Base-by-base conservation (phyloP, 2,329 filamentous ascomycete species). In the Tolypocladium pustulatum region DNA sequence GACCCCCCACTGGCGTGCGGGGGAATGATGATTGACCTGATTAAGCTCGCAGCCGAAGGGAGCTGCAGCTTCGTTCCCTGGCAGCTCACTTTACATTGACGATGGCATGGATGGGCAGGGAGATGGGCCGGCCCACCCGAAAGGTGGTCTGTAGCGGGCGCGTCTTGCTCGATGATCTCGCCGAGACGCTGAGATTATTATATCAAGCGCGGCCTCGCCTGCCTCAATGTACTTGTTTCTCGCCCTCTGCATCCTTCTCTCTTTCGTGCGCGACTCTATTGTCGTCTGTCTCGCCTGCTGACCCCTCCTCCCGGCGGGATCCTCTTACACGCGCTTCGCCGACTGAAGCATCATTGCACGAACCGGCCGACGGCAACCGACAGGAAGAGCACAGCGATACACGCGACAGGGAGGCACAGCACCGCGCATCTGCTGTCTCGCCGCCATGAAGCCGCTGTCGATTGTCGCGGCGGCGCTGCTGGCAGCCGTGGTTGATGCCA, bases 391-490 rank as follows among this genome's bases (percentile, higher is more conserved):
- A 17, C 13, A 20, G 25, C 17, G 27, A 32, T 15, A 32, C 17
- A 32, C 15, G 5, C 25, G 13, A 20, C 5, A 51, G 46, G 13
- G 32, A 34, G 32, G 9, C 32, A 34, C 25, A 49, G 1, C 43
- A n/a, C 17, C 2, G 30, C 15, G 52, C 37, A 49, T 36, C 59
- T 51, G 34, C 34, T 46, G 13, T 56, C 51, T 56, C 40, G 53
- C 40, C 61, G 66, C 40, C 61, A 75, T 75, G 72, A 74, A 71
- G 71, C 64, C 67, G 53, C 59, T 65, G 43, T 65, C 67, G 41
- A 55, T 73, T 43, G 62, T 71, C 37, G 68, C 67, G 55, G 67
- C 69, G 52, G 63, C 71, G 36, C 60, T 71, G 30, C 61, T 74
- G 61, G 66, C 67, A 25, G 68, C 65, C 37, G 63, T 68, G 60